Conservation (phyloP, 371 early-diverging fungal genomes). For the Actinomortierella ambigua region DNA sequence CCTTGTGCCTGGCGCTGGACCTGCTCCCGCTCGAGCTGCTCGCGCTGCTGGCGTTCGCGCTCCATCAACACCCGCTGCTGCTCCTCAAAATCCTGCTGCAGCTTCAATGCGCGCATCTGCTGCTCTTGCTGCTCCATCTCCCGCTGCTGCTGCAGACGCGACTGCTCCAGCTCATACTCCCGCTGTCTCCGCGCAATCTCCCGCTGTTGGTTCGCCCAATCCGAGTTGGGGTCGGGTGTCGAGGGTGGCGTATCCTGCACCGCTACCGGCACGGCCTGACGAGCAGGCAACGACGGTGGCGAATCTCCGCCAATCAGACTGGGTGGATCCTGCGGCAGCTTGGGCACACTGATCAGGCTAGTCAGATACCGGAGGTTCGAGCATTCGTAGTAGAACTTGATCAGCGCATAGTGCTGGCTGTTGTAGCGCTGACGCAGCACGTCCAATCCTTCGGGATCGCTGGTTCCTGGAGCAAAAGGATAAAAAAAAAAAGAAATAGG, state of each 20-base stretch:
- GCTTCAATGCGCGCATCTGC: constrained; percentile 52
- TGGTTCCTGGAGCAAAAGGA: constrained; percentile 48
- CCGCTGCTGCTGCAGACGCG: constrained; percentile 62
- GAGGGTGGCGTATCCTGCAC: constrained; percentile 61
- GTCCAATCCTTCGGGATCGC: constrained; percentile 85
- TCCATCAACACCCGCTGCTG: constrained; percentile 63
- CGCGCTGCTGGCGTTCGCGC: constrained; percentile 75
- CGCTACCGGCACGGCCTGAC: constrained; percentile 32
- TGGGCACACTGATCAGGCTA: constrained; percentile 91
- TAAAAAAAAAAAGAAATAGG: constrained; percentile 1
- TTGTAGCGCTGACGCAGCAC: constrained; percentile 90
- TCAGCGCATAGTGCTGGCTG: constrained; percentile 81
- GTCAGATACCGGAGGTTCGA: constrained; percentile 89
- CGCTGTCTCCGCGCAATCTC: constrained; percentile 69
- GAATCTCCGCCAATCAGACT: constrained; percentile 62
- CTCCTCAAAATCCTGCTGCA: constrained; percentile 67
- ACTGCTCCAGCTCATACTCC: constrained; percentile 75
- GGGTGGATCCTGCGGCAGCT: constrained; percentile 80
- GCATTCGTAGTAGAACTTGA: constrained; percentile 92
- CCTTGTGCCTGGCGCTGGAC: constrained; percentile 78
- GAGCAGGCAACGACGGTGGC: constrained; percentile 28
- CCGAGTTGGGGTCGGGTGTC: constrained; percentile 48
- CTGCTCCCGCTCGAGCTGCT: constrained; percentile 71
- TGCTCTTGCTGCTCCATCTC: constrained; percentile 65
- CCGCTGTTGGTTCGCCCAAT: constrained; percentile 60